phyloP scores from a whole-genome alignment of 2,329 filamentous ascomycete genomes.

The Colletotrichum musicola region DNA sequence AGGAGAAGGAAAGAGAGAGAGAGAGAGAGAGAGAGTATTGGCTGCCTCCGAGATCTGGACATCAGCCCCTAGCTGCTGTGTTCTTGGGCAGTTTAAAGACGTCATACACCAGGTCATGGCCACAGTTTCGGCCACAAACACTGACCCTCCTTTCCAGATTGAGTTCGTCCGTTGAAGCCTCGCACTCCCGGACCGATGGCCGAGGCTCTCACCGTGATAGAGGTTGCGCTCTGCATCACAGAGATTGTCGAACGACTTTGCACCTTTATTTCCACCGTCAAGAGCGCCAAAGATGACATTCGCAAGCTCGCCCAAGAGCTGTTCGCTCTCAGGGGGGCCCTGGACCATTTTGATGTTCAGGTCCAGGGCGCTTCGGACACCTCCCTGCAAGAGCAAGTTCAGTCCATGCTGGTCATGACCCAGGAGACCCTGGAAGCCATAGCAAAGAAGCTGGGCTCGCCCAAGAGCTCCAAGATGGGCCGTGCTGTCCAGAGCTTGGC shows the following conservation, averaged over 20 bases:
- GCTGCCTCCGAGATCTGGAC: not conserved
- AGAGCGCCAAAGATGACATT: constrained; percentile 43
- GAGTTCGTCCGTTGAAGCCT: not conserved
- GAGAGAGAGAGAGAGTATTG: no score
- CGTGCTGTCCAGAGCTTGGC: constrained; percentile 32
- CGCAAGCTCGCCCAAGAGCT: constrained; percentile 43
- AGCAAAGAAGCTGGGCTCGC: constrained; percentile 36
- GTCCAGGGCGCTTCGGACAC: not conserved
- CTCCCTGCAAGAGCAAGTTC: constrained; percentile 27
- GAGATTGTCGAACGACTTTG: constrained; percentile 41
- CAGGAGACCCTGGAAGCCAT: constrained; percentile 42
- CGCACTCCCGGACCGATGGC: constrained; percentile 37
- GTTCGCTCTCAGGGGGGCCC: constrained; percentile 42
- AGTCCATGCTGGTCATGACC: constrained; percentile 41
- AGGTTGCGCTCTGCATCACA: constrained; percentile 40
- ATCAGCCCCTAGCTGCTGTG: not conserved
- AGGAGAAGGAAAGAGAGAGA: no score
- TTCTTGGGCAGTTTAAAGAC: not conserved
- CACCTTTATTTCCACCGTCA: constrained; percentile 38
- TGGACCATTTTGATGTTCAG: constrained; percentile 41
- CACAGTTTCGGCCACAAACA: constrained; percentile 7
- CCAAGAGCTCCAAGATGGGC: constrained; percentile 34
- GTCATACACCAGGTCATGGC: not conserved
- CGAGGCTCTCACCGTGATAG: constrained; percentile 40
- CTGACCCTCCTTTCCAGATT: constrained; percentile 10